Base-by-base conservation (phyloP, 116 monocot genomes). In the Dioscorea cayenensis region DNA sequence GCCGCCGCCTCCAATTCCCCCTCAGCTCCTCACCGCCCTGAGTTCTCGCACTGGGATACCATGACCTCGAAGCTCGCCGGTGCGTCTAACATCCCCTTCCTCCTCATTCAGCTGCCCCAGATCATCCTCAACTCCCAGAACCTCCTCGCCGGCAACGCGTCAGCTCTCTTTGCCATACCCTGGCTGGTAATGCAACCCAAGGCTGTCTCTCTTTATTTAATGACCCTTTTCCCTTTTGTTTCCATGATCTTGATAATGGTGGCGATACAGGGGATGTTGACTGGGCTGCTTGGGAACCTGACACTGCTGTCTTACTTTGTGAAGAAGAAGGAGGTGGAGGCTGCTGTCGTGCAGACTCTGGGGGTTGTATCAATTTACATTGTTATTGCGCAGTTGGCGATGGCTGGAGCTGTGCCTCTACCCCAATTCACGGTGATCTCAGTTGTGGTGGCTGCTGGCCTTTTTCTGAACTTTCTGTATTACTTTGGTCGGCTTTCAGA, bases 81-180 rank as follows among this genome's bases (percentile, higher is more conserved):
- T 6, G 84, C 86, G 6, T 83, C 95, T 20, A 96, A 92, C 55
- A 43, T 86, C 37, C 96, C 92, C 6, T 96, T 96, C 70, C 86
- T 96, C 50, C 80, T 96, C 32, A 85, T 96, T 20, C 96, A 96
- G 87, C 82, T 96, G 27, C 92, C 96, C 4, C 96, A 96, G 80
- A 96, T 96, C 63, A 13, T 88, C 14, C 96, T 96, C 74, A 92
- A 96, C 61, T 72, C 84, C 19, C 96, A 79, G 6, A 96, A 96
- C 75, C 92, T 96, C 63, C 73, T 90, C 55, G 67, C 90, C 28
- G 90, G 92, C 51, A 86, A 97, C 81, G 85, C 81, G 2, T 66
- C 80, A 25, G 96, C 88, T 17, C 88, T 97, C 52, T 88, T 88
- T 70, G 96, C 93, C 64, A 70, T 97, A 23, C 93, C 96, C 0